Evolutionary conservation across 768 basidiomycete genomes (phyloP).

Genomic region (Mycena indigotica): DNA sequence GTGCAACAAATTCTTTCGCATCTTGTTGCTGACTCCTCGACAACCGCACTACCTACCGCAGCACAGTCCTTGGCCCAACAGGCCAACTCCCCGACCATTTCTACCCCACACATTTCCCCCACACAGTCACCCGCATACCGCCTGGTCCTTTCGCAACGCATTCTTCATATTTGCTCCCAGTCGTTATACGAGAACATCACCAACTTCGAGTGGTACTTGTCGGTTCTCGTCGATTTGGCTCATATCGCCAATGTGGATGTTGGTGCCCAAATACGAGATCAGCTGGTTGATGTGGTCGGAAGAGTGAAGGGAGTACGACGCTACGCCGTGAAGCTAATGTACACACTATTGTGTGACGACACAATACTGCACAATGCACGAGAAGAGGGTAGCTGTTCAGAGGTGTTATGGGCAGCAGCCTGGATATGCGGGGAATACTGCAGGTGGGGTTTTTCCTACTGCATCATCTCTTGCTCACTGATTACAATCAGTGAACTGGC

Average conservation of each 20-base stretch:
- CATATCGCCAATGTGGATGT: slow-evolving; percentile 84
- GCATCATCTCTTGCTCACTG: neutral
- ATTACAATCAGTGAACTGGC: slow-evolving; percentile 61
- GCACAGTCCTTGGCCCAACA: slow-evolving; percentile 56
- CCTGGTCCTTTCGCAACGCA: slow-evolving; percentile 74
- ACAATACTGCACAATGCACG: slow-evolving; percentile 65
- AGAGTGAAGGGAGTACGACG: slow-evolving; percentile 75
- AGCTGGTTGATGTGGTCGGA: slow-evolving; percentile 84
- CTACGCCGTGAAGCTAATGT: slow-evolving; percentile 85
- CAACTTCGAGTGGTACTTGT: slow-evolving; percentile 98
- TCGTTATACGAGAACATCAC: slow-evolving; percentile 83
- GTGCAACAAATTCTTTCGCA: slow-evolving; percentile 89
- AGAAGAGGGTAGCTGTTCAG: slow-evolving; percentile 75
- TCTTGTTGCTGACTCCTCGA: slow-evolving; percentile 64
- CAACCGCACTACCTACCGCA: slow-evolving; percentile 58
- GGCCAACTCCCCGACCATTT: slow-evolving; percentile 34
- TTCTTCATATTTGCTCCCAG: slow-evolving; percentile 84
- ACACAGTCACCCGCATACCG: slow-evolving; percentile 85
- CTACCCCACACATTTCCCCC: slow-evolving; percentile 47
- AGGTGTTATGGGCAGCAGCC: slow-evolving; percentile 90
- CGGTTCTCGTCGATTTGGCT: slow-evolving; percentile 88
- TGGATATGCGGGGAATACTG: slow-evolving; percentile 97
- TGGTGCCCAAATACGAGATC: slow-evolving; percentile 76
- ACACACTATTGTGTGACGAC: slow-evolving; percentile 78
- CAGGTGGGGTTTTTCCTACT: slow-evolving; percentile 49